Conservation (phyloP, 371 early-diverging fungal species). For the Syncephalastrum monosporum region DNA sequence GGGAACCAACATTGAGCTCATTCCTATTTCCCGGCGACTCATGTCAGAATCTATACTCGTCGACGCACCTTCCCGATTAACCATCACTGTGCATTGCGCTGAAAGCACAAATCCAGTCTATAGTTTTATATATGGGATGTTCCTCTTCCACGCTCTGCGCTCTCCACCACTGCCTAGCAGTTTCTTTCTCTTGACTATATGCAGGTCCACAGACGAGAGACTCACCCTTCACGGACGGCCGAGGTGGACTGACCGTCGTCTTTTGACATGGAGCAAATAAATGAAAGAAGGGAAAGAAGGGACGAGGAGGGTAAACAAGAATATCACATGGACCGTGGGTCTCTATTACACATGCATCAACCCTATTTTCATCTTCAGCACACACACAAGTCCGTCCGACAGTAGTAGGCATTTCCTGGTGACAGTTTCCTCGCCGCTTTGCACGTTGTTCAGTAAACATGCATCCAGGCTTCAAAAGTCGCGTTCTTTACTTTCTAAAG, state of each 20-base stretch:
- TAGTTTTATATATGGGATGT: no score
- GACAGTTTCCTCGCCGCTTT: no score
- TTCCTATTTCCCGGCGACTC: conserved; percentile 39
- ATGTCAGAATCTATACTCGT: not conserved
- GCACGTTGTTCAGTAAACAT: no score
- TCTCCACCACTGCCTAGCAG: not conserved
- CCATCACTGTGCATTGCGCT: not conserved
- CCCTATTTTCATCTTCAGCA: no score
- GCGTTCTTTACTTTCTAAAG: no score
- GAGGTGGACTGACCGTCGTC: conserved; percentile 36
- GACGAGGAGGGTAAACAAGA: not conserved
- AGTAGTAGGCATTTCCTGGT: no score
- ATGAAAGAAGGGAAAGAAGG: not conserved
- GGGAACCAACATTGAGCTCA: conserved; percentile 56
- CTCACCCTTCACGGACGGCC: conserved; percentile 32
- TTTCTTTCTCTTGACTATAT: not conserved
- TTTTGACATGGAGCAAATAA: not conserved
- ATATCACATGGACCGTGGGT: no score
- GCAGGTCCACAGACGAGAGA: not conserved
- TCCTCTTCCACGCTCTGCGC: not conserved
- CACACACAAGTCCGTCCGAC: no score
- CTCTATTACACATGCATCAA: no score
- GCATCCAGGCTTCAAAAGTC: no score
- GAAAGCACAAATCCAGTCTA: not conserved
- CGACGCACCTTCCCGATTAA: not conserved